phyloP scores from a whole-genome alignment of 202 grass and related monocot genomes.

The Panicum hallii region DNA sequence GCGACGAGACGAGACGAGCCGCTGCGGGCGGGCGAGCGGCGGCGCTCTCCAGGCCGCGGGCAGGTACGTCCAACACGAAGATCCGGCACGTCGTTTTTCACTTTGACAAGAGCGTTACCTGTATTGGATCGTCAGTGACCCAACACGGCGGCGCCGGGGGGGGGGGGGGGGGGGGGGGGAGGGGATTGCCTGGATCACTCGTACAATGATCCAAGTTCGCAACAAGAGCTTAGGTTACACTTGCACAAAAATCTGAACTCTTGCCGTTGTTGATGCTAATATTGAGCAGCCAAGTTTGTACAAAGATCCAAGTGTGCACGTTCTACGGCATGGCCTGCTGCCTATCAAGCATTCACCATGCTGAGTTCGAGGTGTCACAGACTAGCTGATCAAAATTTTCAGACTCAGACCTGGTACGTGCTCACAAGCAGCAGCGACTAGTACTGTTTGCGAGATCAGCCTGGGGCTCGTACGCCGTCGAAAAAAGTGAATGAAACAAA shows the following conservation, averaged over 20 bases:
- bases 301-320: neutral
- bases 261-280: no score
- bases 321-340: neutral
- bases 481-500: constrained; percentile 28
- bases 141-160: no score
- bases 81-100: neutral
- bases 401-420: neutral
- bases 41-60: neutral
- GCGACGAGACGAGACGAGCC: neutral
- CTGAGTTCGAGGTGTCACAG: neutral
- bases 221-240: no score
- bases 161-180: no score
- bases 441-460: constrained; percentile 12
- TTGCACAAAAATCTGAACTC: no score
- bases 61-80: neutral
- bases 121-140: no score
- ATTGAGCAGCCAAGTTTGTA: no score
- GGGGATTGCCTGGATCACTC: no score
- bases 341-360: neutral
- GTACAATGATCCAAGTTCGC: no score
- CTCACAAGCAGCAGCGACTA: neutral
- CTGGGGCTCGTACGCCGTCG: constrained; percentile 6
- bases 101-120: no score
- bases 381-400: neutral
- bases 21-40: neutral